phyloP scores from a whole-genome alignment of 176 grass and related monocot genomes.

The Paspalum vaginatum region DNA sequence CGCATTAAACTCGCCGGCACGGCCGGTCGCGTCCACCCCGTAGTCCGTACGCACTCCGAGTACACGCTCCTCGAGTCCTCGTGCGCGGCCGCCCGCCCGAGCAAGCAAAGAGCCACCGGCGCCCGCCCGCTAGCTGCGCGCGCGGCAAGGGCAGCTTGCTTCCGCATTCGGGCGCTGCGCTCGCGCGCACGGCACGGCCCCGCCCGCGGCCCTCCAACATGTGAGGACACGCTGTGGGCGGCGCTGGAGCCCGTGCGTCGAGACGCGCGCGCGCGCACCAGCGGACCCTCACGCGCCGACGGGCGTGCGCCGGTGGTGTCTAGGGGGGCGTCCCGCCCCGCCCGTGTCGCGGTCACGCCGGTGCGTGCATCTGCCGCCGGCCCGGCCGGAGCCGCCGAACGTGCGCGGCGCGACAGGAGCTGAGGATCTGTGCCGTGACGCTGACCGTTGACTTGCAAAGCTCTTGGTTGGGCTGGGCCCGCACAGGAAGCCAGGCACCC shows the following conservation, averaged over 20 bases:
- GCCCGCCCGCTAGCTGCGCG: neutral
- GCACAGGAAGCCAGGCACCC: neutral
- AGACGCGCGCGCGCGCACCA: neutral
- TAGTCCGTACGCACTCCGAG: neutral
- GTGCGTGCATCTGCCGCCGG: slow-evolving; percentile 6
- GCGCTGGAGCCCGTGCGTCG: slow-evolving; percentile 22
- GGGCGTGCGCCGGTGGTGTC: neutral
- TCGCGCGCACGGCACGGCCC: slow-evolving; percentile 12
- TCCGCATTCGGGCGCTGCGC: neutral
- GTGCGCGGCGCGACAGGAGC: neutral
- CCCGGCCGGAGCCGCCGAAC: neutral
- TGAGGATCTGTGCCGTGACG: slow-evolving; percentile 25
- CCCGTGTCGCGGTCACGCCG: neutral
- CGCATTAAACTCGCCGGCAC: neutral
- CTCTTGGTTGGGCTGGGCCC: neutral
- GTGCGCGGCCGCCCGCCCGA: neutral
- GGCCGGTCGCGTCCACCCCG: neutral
- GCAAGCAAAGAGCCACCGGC: neutral
- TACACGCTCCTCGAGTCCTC: neutral
- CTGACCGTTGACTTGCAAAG: slow-evolving; percentile 32
- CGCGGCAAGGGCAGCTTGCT: neutral
- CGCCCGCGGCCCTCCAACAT: neutral
- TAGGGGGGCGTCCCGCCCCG: neutral
- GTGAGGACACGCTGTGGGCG: slow-evolving; percentile 30
- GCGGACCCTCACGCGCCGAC: slow-evolving; percentile 3